phyloP scores from a whole-genome alignment of 1,284 basidiomycete species.

The Apiotrichum mycotoxinovorans region DNA sequence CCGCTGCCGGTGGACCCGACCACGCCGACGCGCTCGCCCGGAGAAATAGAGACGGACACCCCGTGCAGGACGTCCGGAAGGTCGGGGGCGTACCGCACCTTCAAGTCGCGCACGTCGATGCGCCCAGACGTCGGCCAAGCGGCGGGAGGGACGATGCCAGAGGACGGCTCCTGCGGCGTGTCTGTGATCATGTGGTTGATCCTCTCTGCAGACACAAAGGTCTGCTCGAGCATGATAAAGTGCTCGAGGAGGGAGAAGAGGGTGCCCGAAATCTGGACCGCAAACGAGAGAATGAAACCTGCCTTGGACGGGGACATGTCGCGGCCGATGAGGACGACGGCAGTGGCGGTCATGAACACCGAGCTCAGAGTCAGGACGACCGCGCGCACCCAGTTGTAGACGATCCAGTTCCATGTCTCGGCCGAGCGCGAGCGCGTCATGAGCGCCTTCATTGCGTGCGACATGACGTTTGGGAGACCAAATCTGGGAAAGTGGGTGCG shows the following conservation, averaged over 20 bases:
- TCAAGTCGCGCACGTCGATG: conserved; percentile 62
- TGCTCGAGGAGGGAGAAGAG: conserved; percentile 37
- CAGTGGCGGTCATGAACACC: conserved; percentile 41
- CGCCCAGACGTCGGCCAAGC: conserved; percentile 66
- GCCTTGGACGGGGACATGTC: conserved; percentile 48
- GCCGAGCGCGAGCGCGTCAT: conserved; percentile 41
- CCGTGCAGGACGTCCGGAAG: conserved; percentile 69
- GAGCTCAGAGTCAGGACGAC: conserved; percentile 34
- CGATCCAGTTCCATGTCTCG: conserved; percentile 32
- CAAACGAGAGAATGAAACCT: conserved; percentile 52
- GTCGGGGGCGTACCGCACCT: conserved; percentile 65
- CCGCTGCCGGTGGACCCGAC: conserved; percentile 65
- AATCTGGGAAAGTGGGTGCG: conserved; percentile 22
- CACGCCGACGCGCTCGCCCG: conserved; percentile 74
- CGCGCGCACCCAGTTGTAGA: conserved; percentile 39
- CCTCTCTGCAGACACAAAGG: conserved; percentile 50
- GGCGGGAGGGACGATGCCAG: conserved; percentile 46
- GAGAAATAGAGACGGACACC: conserved; percentile 60
- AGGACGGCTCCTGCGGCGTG: conserved; percentile 27
- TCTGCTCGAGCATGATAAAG: conserved; percentile 34
- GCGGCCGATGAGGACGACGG: conserved; percentile 49
- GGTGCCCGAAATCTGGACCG: conserved; percentile 39
- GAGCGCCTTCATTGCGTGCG: conserved; percentile 34
- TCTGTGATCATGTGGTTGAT: conserved; percentile 48
- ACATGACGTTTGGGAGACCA: conserved; percentile 41